These are phyloP conservation scores for Fagus crenata DNA, from an alignment of 306 rosid genomes.

Conservation along the genomic window DNA sequence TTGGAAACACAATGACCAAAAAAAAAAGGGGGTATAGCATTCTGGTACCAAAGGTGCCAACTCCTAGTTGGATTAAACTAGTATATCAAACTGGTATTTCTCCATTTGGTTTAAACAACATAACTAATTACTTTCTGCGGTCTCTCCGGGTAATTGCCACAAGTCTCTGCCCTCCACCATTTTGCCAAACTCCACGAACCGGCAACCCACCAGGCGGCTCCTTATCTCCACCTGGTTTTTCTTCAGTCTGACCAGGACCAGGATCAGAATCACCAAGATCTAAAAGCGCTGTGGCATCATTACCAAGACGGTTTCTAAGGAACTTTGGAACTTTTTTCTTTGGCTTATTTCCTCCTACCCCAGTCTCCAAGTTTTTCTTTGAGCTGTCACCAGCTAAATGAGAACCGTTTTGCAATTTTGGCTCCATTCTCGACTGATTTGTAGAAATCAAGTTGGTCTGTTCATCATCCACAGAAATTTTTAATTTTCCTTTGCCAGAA, in stretches of 20 bases:
- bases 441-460: background rate
- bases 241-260: constrained; percentile 16
- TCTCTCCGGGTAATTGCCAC: constrained; percentile 19
- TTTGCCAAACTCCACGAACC: constrained; percentile 4
- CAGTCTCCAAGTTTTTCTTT: background rate
- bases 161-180: background rate
- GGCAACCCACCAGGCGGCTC: background rate
- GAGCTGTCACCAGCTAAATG: background rate
- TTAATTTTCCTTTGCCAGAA: constrained; percentile 4
- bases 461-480: constrained; percentile 6
- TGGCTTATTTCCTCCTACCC: constrained; percentile 2
- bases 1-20: background rate
- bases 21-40: background rate
- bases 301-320: constrained; percentile 11
- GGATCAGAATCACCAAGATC: constrained; percentile 6
- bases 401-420: background rate
- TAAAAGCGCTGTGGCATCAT: background rate
- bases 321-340: background rate
- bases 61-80: background rate
- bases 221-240: background rate
- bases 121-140: background rate
- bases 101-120: background rate
- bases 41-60: background rate
- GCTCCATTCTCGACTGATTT: background rate
- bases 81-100: background rate